Conservation (phyloP, 768 basidiomycete genomes). For the Lepiota brunneoincarnata region DNA sequence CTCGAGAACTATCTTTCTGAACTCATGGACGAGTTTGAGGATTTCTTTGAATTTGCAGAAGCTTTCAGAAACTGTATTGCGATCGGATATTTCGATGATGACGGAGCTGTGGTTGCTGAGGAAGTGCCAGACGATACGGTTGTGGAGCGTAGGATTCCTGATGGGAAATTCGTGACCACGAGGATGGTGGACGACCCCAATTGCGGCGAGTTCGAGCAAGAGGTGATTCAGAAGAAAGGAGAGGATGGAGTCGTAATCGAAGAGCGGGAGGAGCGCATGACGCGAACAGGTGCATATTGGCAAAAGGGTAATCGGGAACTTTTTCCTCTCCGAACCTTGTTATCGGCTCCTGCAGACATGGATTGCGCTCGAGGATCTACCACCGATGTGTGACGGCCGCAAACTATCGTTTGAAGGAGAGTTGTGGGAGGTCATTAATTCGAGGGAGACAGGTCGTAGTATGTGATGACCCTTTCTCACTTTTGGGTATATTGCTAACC, state of each 20-base stretch:
- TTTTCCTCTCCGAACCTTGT: background rate
- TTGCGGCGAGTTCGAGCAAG: background rate
- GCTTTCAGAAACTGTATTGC: constrained; percentile 7
- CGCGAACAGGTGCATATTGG: background rate
- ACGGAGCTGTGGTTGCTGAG: constrained; percentile 3
- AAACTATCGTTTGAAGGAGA: constrained; percentile 11
- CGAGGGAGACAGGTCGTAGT: constrained; percentile 11
- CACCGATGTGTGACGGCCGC: background rate
- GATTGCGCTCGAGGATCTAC: background rate
- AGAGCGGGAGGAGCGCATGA: background rate
- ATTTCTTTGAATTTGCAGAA: background rate
- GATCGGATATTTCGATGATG: constrained; percentile 9
- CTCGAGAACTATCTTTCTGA: background rate
- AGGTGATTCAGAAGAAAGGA: background rate
- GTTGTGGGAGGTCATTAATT: constrained; percentile 13
- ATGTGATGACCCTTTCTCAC: background rate
- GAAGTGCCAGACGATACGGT: background rate
- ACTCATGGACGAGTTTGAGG: background rate
- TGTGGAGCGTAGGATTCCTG: background rate
- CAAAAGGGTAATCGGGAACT: constrained; percentile 7
- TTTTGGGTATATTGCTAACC: background rate
- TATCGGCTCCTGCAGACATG: background rate
- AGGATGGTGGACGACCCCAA: background rate
- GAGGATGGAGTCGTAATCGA: background rate
- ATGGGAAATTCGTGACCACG: constrained; percentile 1